Evolutionary conservation across 2,329 filamentous ascomycete genomes (phyloP), one percentile per base, ranked within the genome.

Genomic region (Didymella arachidicola): DNA sequence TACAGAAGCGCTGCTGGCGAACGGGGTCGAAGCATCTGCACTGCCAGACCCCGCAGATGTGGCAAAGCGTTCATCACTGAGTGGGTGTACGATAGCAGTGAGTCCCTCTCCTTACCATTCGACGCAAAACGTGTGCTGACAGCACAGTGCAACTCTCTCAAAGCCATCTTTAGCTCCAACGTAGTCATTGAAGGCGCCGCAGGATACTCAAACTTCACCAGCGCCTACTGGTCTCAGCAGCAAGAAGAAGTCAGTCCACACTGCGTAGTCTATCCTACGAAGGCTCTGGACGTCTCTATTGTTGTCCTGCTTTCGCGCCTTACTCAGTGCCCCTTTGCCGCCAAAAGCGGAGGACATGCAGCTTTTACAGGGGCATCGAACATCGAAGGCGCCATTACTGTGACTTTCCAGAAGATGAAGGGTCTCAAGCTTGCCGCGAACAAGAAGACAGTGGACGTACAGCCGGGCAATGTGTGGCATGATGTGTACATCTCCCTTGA

Each of bases 281-380:
- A 50, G 7, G 2, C 61, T n/a, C n/a, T 41, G 2, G 52, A 60
- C 2, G 59, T 70, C 2, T 66, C 67, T 0, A 59, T 55, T 8
- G 7, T 63, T 7, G 57, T 69, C 4, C 51, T 68, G 2, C 1
- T 67, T 2, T 61, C 64, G 10, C 61, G 62, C 11, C 47, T 65
- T 0, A 58, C 60, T 0, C 50, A 65, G 32, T 74, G 69, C 39
- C 66, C 66, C 74, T 80, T 80, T 57, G 78, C 78, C 2, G 72
- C 81, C 5, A 79, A 78, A 47, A 75, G 76, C 34, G 80, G 80
- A 39, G 80, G 81, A 3, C 80, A 82, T 55, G 72, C 49, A 29
- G 63, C 65, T 3, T 75, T 75, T 56, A 65, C 72, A 0, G 79
- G 79, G 14, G 72, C 74, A 7, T 77, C 78, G 18, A 79, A 76